These are phyloP conservation scores for Tetradesmus obliquus DNA, from an alignment of 139 green algal genomes.

Conservation along the genomic window DNA sequence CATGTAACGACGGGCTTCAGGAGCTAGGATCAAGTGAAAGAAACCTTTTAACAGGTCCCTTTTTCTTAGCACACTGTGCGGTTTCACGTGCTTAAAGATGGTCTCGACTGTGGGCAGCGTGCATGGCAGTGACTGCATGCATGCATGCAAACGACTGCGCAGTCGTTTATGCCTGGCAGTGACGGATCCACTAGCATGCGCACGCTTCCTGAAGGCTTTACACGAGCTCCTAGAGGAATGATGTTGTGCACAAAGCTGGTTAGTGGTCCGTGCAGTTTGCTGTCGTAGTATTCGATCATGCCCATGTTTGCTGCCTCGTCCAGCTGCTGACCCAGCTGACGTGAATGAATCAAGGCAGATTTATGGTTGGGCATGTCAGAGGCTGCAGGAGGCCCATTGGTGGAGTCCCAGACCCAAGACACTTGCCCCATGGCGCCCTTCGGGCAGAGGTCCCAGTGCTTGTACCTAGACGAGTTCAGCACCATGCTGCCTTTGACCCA, in stretches of 20 bases:
- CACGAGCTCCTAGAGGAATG: conserved; percentile 3
- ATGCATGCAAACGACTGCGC: no score
- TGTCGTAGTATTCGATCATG: conserved; percentile 25
- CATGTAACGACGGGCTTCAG: conserved; percentile 23
- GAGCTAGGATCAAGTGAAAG: background rate
- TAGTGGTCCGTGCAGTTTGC: background rate
- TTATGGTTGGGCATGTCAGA: no score
- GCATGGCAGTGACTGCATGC: conserved; percentile 31
- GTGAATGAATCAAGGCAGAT: background rate
- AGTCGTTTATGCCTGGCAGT: conserved; percentile 4
- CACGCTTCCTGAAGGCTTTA: no score
- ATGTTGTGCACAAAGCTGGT: conserved; percentile 11
- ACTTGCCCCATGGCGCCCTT: no score
- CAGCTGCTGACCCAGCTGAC: background rate
- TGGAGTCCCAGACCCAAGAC: background rate
- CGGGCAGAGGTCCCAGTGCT: background rate
- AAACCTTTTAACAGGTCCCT: conserved; percentile 28
- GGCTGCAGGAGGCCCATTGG: background rate
- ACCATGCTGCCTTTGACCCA: background rate
- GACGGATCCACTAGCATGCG: conserved; percentile 30
- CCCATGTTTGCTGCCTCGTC: background rate
- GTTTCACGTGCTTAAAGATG: background rate
- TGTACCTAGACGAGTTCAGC: background rate
- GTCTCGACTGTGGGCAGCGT: background rate
- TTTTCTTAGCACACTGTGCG: background rate